Evolutionary conservation across 176 grass and related monocot species (phyloP).

Genomic region (bread wheat (Triticum aestivum)): DNA sequence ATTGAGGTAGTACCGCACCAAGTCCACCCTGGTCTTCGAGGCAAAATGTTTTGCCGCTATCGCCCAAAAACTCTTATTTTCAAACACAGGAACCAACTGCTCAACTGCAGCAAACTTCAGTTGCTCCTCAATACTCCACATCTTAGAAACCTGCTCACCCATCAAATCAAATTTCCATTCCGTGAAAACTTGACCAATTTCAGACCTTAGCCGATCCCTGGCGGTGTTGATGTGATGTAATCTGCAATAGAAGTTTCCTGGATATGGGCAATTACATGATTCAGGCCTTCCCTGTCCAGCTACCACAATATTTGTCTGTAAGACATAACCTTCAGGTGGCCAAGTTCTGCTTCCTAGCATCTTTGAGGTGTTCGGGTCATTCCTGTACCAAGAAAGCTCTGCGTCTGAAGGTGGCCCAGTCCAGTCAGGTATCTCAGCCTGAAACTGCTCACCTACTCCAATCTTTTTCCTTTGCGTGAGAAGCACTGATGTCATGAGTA

Average conservation of each 20-base stretch:
- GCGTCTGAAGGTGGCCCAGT: slow-evolving; percentile 45
- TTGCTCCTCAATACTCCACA: slow-evolving; percentile 56
- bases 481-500: slow-evolving; percentile 59
- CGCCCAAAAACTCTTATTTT: slow-evolving; percentile 66
- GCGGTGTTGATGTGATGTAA: slow-evolving; percentile 56
- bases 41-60: slow-evolving; percentile 52
- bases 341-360: slow-evolving; percentile 67
- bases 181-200: slow-evolving; percentile 76
- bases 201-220: slow-evolving; percentile 61
- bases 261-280: slow-evolving; percentile 57
- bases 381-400: slow-evolving; percentile 51
- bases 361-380: slow-evolving; percentile 53
- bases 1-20: slow-evolving; percentile 87
- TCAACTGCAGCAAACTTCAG: slow-evolving; percentile 66
- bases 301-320: slow-evolving; percentile 18
- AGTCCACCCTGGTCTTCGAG: slow-evolving; percentile 50
- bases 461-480: slow-evolving; percentile 68
- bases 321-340: slow-evolving; percentile 47
- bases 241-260: slow-evolving; percentile 66
- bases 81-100: slow-evolving; percentile 50
- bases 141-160: slow-evolving; percentile 68
- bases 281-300: slow-evolving; percentile 47
- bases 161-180: slow-evolving; percentile 73
- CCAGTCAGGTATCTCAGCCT: slow-evolving; percentile 79
- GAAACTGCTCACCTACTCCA: slow-evolving; percentile 69